phyloP scores from a whole-genome alignment of 73 alveolate species.

The Stentor roeselii region DNA sequence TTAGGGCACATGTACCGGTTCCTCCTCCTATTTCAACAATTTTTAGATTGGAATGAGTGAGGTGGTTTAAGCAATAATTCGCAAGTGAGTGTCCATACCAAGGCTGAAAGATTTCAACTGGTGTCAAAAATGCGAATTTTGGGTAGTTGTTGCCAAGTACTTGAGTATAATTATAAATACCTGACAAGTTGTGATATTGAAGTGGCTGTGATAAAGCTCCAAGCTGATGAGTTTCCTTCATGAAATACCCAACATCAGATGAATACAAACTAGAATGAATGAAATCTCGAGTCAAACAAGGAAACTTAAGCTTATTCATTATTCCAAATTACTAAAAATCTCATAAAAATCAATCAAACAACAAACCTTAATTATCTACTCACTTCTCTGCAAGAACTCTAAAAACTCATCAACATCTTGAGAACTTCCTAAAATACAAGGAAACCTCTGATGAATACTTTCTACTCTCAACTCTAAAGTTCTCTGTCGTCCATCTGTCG shows the following conservation, averaged over 20 bases:
- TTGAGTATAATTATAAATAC: conserved; percentile 52
- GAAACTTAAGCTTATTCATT: not conserved
- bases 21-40: conserved; percentile 91
- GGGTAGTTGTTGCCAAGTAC: conserved; percentile 71
- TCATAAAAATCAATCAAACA: too few species aligned
- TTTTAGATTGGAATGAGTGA: conserved; percentile 34
- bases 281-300: conserved; percentile 55
- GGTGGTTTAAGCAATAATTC: conserved; percentile 55
- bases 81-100: conserved; percentile 82
- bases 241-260: conserved; percentile 71
- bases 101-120: conserved; percentile 82
- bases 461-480: conserved; percentile 45
- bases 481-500: conserved; percentile 50
- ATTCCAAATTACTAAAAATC: too few species aligned
- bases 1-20: conserved; percentile 73
- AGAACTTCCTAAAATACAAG: conserved; percentile 49
- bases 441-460: conserved; percentile 51
- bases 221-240: conserved; percentile 60
- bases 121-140: conserved; percentile 81
- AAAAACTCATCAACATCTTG: conserved; percentile 37
- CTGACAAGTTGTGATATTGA: conserved; percentile 30
- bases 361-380: too few species aligned
- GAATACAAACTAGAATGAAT: conserved; percentile 68
- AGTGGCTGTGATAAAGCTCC: conserved; percentile 69
- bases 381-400: too few species aligned